These are phyloP conservation scores for Globomyces pollinis-pini DNA, from an alignment of 192 early-diverging fungal genomes.

Conservation along the genomic window DNA sequence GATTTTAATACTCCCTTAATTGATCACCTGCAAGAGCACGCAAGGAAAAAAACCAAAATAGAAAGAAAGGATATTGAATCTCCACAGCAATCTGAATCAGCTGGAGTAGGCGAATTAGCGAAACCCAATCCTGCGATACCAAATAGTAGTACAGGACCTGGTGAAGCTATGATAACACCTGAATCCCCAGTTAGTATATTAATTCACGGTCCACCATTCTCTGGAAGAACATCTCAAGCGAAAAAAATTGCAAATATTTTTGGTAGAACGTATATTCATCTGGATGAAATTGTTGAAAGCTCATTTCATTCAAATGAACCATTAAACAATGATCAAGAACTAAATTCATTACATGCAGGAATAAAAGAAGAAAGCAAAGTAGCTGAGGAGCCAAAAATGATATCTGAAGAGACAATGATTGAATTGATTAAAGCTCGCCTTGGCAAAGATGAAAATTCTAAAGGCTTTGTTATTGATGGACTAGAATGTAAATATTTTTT, in stretches of 20 bases:
- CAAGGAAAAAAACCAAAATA: neutral
- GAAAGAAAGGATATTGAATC: slow-evolving; percentile 14
- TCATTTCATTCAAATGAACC: neutral
- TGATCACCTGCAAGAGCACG: slow-evolving; percentile 30
- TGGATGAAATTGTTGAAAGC: slow-evolving; percentile 43
- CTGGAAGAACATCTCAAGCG: slow-evolving; percentile 42
- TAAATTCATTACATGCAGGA: too few relatives aligned
- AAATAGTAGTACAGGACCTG: too few relatives aligned
- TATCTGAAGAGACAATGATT: slow-evolving; percentile 35
- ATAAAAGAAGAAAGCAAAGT: neutral
- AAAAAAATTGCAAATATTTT: slow-evolving; percentile 21
- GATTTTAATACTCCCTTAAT: slow-evolving; percentile 33
- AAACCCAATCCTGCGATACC: too few relatives aligned
- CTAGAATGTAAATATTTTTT: slow-evolving; percentile 40
- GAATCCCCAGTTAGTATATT: slow-evolving; percentile 26
- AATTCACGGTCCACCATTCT: slow-evolving; percentile 47
- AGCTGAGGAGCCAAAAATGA: neutral
- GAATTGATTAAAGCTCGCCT: slow-evolving; percentile 30
- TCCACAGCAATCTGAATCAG: slow-evolving; percentile 8
- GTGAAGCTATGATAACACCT: neutral
- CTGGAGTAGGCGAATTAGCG: slow-evolving; percentile 6
- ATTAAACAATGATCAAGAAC: neutral
- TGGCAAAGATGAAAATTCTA: slow-evolving; percentile 28
- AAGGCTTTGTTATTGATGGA: slow-evolving; percentile 47
- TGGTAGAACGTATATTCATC: slow-evolving; percentile 24